phyloP scores from a whole-genome alignment of 1,284 basidiomycete genomes.

The Peniophora sp. region DNA sequence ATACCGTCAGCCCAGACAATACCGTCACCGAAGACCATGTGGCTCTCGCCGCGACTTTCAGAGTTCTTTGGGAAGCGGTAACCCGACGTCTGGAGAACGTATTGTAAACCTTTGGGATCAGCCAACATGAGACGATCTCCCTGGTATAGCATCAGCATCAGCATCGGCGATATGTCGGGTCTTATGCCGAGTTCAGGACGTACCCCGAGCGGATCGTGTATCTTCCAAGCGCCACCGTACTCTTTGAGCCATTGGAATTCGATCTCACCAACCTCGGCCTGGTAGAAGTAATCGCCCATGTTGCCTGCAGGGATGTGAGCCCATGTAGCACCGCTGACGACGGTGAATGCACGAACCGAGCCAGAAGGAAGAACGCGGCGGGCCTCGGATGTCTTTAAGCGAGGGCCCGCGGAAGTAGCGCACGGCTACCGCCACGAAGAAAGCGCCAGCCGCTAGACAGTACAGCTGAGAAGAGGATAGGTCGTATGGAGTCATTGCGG shows the following conservation, averaged over 20 bases:
- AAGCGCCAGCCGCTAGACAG: no score
- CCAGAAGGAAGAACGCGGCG: constrained; percentile 6
- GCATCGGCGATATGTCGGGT: neutral
- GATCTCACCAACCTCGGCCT: constrained; percentile 23
- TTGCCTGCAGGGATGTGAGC: constrained; percentile 14
- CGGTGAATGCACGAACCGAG: constrained; percentile 1
- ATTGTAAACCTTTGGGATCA: constrained; percentile 19
- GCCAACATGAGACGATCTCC: constrained; percentile 10
- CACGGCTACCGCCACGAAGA: no score
- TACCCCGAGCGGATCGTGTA: constrained; percentile 20
- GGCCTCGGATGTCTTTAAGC: constrained; percentile 5
- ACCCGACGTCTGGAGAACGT: constrained; percentile 18
- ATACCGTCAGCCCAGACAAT: constrained; percentile 12
- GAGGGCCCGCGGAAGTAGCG: neutral
- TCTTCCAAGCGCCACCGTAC: constrained; percentile 24
- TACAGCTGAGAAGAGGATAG: no score
- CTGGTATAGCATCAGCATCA: constrained; percentile 3
- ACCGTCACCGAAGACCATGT: constrained; percentile 13
- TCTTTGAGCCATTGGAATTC: constrained; percentile 21
- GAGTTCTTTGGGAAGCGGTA: constrained; percentile 16
- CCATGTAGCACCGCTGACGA: neutral
- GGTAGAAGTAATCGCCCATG: constrained; percentile 10
- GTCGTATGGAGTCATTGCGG: no score
- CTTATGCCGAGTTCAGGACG: constrained; percentile 2
- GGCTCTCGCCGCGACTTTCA: constrained; percentile 6